phyloP scores from a whole-genome alignment of 495 filamentous ascomycete genomes.

The Aspergillus indologenus region DNA sequence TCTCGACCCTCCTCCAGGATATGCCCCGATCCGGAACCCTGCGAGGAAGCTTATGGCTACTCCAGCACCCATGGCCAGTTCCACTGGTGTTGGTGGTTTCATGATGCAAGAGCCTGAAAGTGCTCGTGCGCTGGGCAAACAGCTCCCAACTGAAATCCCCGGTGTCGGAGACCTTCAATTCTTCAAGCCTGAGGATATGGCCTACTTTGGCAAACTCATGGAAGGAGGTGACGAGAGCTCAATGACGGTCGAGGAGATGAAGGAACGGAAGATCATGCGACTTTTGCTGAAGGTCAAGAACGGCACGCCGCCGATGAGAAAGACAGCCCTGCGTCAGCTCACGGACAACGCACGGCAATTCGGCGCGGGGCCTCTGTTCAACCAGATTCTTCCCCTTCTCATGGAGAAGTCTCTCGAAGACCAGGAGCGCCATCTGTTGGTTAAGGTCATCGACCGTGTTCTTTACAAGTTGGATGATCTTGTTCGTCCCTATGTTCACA shows the following conservation, averaged over 20 bases:
- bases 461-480: slow-evolving; percentile 98
- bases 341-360: slow-evolving; percentile 98
- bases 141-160: slow-evolving; percentile 93
- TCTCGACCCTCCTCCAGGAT: slow-evolving; percentile 88
- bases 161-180: slow-evolving; percentile 97
- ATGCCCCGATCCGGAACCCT: slow-evolving; percentile 76
- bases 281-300: slow-evolving; percentile 98
- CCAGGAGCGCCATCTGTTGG: slow-evolving; percentile 95
- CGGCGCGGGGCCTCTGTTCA: slow-evolving; percentile 91
- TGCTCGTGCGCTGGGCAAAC: slow-evolving; percentile 75
- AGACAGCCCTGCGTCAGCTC: slow-evolving; percentile 96
- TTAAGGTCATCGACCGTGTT: slow-evolving; percentile 98
- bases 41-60: slow-evolving; percentile 76
- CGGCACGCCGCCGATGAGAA: slow-evolving; percentile 97
- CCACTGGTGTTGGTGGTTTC: slow-evolving; percentile 73
- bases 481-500: slow-evolving; percentile 94
- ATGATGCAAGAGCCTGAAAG: slow-evolving; percentile 97
- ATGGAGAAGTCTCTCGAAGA: slow-evolving; percentile 99
- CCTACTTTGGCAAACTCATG: slow-evolving; percentile 96
- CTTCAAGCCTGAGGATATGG: slow-evolving; percentile 99
- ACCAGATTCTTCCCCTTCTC: slow-evolving; percentile 93
- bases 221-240: slow-evolving; percentile 91
- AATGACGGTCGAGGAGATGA: slow-evolving; percentile 90
- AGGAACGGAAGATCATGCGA: slow-evolving; percentile 98
- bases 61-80: slow-evolving; percentile 61